These are phyloP conservation scores for Phyllosticta citrichinensis DNA, from an alignment of 2,329 filamentous ascomycete genomes.

Conservation along the genomic window DNA sequence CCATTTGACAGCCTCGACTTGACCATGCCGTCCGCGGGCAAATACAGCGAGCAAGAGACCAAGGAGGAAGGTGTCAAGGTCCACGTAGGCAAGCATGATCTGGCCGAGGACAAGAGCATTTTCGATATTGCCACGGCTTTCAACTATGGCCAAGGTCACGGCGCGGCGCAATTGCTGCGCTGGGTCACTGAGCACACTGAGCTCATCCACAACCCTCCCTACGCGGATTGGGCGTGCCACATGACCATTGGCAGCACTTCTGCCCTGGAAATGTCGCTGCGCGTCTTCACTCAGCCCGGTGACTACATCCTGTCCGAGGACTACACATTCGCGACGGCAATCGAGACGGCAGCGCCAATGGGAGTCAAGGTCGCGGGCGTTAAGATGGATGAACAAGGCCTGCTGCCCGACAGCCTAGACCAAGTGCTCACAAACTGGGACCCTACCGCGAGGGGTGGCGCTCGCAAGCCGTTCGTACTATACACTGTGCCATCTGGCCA, in stretches of 20 bases:
- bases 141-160: slow-evolving; percentile 86
- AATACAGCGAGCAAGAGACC: slow-evolving; percentile 60
- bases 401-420: slow-evolving; percentile 53
- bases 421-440: slow-evolving; percentile 58
- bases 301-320: slow-evolving; percentile 80
- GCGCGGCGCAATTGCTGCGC: slow-evolving; percentile 76
- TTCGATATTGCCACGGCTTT: slow-evolving; percentile 78
- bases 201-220: slow-evolving; percentile 75
- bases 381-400: slow-evolving; percentile 56
- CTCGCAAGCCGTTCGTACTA: slow-evolving; percentile 55
- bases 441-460: slow-evolving; percentile 34
- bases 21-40: slow-evolving; percentile 58
- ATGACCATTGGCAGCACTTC: slow-evolving; percentile 81
- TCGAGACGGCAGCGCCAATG: slow-evolving; percentile 54
- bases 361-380: slow-evolving; percentile 52
- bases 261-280: slow-evolving; percentile 70
- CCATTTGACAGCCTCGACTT: slow-evolving; percentile 73
- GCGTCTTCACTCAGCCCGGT: slow-evolving; percentile 67
- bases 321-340: slow-evolving; percentile 76
- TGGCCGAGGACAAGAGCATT: slow-evolving; percentile 50
- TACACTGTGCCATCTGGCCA: slow-evolving; percentile 74
- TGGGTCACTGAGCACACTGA: slow-evolving; percentile 95
- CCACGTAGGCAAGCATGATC: slow-evolving; percentile 75
- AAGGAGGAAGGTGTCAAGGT: slow-evolving; percentile 42
- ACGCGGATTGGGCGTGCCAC: slow-evolving; percentile 79